Percentiles rank a stretch among this genome's conserved stretches.
phyloP scores from a whole-genome alignment of 495 filamentous ascomycete genomes.

The Cercophora samala region DNA sequence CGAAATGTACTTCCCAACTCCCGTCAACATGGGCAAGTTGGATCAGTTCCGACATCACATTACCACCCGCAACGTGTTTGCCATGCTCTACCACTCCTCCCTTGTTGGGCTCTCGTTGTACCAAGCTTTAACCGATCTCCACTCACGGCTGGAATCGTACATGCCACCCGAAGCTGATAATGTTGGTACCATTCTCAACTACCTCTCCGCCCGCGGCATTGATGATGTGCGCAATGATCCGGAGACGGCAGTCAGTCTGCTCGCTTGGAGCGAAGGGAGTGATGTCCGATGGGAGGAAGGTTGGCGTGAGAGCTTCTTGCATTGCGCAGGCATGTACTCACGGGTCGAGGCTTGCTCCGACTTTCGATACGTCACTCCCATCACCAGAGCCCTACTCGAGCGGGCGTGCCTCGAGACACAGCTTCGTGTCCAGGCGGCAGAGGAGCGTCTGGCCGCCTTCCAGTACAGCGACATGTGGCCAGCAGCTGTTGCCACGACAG shows the following conservation, averaged over 20 bases:
- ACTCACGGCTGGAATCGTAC: slow-evolving; percentile 52
- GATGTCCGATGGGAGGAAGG: slow-evolving; percentile 62
- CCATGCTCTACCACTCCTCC: slow-evolving; percentile 53
- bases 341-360: slow-evolving; percentile 54
- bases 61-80: slow-evolving; percentile 63
- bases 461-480: slow-evolving; percentile 65
- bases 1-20: slow-evolving; percentile 56
- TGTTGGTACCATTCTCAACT: slow-evolving; percentile 53
- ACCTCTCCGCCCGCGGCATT: slow-evolving; percentile 54
- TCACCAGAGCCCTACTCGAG: slow-evolving; percentile 62
- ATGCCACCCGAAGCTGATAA: slow-evolving; percentile 48
- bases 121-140: slow-evolving; percentile 57
- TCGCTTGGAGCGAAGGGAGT: slow-evolving; percentile 61
- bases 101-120: slow-evolving; percentile 58
- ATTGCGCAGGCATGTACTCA: slow-evolving; percentile 63
- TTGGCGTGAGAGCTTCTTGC: slow-evolving; percentile 65
- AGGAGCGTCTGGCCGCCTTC: slow-evolving; percentile 56
- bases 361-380: slow-evolving; percentile 55
- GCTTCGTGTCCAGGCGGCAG: slow-evolving; percentile 58
- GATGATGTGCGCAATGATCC: slow-evolving; percentile 66
- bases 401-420: slow-evolving; percentile 60
- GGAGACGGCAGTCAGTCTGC: slow-evolving; percentile 56
- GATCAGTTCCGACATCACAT: slow-evolving; percentile 54
- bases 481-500: slow-evolving; percentile 28
- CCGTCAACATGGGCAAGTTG: slow-evolving; percentile 41